Percentiles rank a stretch among this genome's conserved stretches.
Evolutionary conservation across 352 stramenopile genomes (phyloP).

Genomic region (Phytophthora idaei): DNA sequence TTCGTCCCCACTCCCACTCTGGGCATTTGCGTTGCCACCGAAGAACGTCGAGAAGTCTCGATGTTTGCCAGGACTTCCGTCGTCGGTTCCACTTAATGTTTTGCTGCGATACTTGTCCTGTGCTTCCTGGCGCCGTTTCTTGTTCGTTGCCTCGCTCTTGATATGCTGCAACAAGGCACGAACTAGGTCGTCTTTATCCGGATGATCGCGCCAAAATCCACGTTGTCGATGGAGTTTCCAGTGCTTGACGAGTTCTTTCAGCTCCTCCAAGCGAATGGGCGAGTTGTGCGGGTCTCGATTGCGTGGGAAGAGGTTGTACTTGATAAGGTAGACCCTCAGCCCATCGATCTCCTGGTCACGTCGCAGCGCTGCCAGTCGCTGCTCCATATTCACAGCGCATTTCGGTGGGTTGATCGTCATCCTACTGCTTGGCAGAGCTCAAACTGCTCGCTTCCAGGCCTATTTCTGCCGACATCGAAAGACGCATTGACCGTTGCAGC

Average conservation of each 20-base stretch:
- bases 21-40: slow-evolving; percentile 11
- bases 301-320: slow-evolving; percentile 87
- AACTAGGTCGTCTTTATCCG: slow-evolving; percentile 91
- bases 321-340: slow-evolving; percentile 83
- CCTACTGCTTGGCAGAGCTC: neutral
- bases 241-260: slow-evolving; percentile 92
- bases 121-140: slow-evolving; percentile 78
- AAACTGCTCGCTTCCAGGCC: slow-evolving; percentile 10
- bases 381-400: slow-evolving; percentile 88
- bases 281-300: slow-evolving; percentile 88
- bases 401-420: slow-evolving; percentile 83
- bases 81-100: slow-evolving; percentile 23
- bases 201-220: slow-evolving; percentile 90
- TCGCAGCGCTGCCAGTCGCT: slow-evolving; percentile 74
- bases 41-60: slow-evolving; percentile 75
- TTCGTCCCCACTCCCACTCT: slow-evolving; percentile 8
- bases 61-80: slow-evolving; percentile 42
- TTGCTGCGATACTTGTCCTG: slow-evolving; percentile 80
- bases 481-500: slow-evolving; percentile 12
- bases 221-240: slow-evolving; percentile 91
- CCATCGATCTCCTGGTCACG: slow-evolving; percentile 88
- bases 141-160: slow-evolving; percentile 78
- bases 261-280: slow-evolving; percentile 86
- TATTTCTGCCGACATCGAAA: slow-evolving; percentile 22
- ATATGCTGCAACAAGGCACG: slow-evolving; percentile 87